Evolutionary conservation across 2,329 filamentous ascomycete genomes (phyloP), one percentile per base, ranked within the genome.

Genomic region (Neonectria ditissima): DNA sequence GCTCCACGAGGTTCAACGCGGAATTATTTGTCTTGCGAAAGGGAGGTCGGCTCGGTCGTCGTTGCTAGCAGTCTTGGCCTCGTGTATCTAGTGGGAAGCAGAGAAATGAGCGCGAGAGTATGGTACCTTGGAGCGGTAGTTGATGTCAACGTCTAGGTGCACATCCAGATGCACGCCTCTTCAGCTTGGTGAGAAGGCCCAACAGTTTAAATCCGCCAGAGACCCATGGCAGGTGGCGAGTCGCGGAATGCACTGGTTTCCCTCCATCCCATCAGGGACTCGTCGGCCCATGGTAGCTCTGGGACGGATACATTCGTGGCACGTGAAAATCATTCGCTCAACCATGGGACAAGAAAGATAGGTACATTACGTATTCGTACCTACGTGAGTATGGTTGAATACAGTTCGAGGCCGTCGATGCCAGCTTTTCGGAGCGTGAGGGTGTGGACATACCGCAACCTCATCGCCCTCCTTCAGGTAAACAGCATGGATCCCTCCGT

Each of bases 1-100:
- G 55, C 44, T 65, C 37, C 56, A 28, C 52, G 45, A 51, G 16
- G 5, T 26, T 8, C 20, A 32, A 20, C 30, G 43, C 59, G 59
- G 59, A 62, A 45, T 47, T 47, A 28, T 39, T 32, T 37, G 14
- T 50, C 47, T 32, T n/a, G 7, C 18, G 48, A 22, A 50, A 41
- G n/a, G 34, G 18, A 18, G 16, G 28, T 45, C 52, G 45, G 45
- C 18, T 61, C 52, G 28, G 53, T 53, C 28, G 44, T 13, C 11
- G 2, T 16, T 48, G 5, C n/a, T 48, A 30, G 26, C 24, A 20
- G 16, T 48, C 52, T 52, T 28, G 30, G 45, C 26, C 18, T 37
- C 37, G 28, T 32, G 37, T 18, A 26, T 55, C 20, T 55, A 14
- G 26, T 28, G 39, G 30, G 16, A 14, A 24, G 26, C 24, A 13